Conservation (phyloP, 192 early-diverging fungal species). For the Backusella sp. region DNA sequence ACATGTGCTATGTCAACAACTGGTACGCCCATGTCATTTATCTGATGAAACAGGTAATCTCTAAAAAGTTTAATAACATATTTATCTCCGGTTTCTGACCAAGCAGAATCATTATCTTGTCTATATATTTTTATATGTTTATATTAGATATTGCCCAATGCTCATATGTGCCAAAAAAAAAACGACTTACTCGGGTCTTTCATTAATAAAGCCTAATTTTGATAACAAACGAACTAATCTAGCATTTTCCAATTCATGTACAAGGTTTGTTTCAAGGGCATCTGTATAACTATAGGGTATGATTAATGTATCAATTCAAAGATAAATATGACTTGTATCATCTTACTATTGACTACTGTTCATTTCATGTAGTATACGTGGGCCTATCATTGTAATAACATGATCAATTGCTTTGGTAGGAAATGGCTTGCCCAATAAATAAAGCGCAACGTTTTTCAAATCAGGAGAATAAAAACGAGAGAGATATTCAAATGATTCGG, state of each 20-base stretch:
- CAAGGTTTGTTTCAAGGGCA: conserved; percentile 55
- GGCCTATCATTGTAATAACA: conserved; percentile 73
- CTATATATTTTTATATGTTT: conserved; percentile 31
- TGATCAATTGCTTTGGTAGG: conserved; percentile 77
- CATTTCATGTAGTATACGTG: conserved; percentile 74
- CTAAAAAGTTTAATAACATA: conserved; percentile 97
- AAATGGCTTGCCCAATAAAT: conserved; percentile 73
- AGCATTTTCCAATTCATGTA: conserved; percentile 88
- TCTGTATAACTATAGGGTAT: conserved; percentile 23
- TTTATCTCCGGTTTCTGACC: conserved; percentile 98
- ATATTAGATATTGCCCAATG: not conserved
- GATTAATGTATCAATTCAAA: not conserved
- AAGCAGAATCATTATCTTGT: conserved; percentile 86
- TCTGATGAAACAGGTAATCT: conserved; percentile 98
- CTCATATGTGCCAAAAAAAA: not conserved
- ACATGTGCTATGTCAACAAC: conserved; percentile 92
- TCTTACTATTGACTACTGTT: conserved; percentile 64
- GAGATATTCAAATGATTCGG: conserved; percentile 77
- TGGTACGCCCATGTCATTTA: conserved; percentile 79
- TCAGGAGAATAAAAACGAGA: conserved; percentile 74
- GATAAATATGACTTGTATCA: too few species aligned
- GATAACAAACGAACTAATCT: conserved; percentile 83
- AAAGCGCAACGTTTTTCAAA: conserved; percentile 80
- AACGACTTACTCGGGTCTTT: conserved; percentile 58
- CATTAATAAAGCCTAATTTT: conserved; percentile 93